Evolutionary conservation across 495 filamentous ascomycete genomes (phyloP).

Genomic region (Aspergillus bertholletiae): DNA sequence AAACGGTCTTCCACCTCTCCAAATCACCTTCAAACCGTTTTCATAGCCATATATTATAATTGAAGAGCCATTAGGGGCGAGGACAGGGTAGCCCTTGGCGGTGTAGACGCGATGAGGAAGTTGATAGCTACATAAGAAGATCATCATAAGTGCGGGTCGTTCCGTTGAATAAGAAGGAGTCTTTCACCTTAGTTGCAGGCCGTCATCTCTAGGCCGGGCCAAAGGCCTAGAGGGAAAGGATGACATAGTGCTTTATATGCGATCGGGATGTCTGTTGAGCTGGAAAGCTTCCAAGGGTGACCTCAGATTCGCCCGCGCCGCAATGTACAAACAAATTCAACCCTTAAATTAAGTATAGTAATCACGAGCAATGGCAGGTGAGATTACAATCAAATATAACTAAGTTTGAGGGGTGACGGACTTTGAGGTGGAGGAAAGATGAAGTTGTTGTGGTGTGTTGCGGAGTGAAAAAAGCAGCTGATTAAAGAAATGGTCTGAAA

Average conservation of each 20-base stretch:
- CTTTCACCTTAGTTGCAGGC: constrained; percentile 51
- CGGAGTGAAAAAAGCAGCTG: constrained; percentile 15
- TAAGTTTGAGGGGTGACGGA: neutral
- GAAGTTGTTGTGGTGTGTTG: constrained; percentile 5
- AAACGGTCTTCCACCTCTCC: constrained; percentile 73
- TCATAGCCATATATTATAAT: constrained; percentile 81
- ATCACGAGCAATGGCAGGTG: neutral
- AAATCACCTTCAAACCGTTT: constrained; percentile 70
- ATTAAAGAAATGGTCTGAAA: neutral
- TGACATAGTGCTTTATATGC: constrained; percentile 25
- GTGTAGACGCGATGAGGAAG: constrained; percentile 70
- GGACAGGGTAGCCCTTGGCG: constrained; percentile 70
- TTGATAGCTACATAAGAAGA: constrained; percentile 58
- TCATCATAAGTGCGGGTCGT: neutral
- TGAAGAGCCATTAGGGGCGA: constrained; percentile 77
- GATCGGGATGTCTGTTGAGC: constrained; percentile 5
- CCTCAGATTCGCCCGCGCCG: neutral
- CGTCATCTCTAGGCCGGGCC: constrained; percentile 38
- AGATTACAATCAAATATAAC: neutral
- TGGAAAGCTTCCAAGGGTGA: neutral
- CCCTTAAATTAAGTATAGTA: neutral
- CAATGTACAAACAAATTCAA: neutral
- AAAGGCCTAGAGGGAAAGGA: constrained; percentile 39
- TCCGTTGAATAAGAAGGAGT: constrained; percentile 2
- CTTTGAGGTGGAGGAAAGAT: neutral